Conservation (phyloP, 2,329 filamentous ascomycete genomes). For the Cordyceps sp. region DNA sequence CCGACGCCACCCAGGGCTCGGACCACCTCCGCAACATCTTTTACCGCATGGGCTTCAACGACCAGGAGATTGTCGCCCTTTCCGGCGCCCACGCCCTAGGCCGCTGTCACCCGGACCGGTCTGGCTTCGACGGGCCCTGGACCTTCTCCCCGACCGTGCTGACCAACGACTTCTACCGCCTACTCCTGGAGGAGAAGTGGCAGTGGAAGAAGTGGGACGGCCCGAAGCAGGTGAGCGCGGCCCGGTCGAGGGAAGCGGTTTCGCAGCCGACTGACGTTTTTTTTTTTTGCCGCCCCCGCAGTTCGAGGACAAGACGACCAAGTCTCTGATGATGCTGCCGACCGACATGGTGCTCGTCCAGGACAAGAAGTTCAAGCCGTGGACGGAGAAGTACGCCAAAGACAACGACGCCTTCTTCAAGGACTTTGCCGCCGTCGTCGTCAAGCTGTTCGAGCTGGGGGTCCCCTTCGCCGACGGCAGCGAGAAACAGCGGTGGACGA, state of each 20-base stretch:
- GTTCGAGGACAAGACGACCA: conserved; percentile 75
- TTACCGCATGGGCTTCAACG: conserved; percentile 92
- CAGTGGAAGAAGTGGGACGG: conserved; percentile 81
- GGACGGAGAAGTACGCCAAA: conserved; percentile 77
- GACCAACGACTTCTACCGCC: conserved; percentile 88
- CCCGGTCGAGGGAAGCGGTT: no score
- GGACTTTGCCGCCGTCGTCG: conserved; percentile 67
- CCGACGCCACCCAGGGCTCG: conserved; percentile 63
- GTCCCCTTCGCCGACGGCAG: conserved; percentile 63
- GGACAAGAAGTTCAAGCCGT: conserved; percentile 72
- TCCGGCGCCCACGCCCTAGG: conserved; percentile 74
- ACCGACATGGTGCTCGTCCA: conserved; percentile 75
- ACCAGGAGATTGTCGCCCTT: conserved; percentile 89
- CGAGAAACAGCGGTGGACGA: conserved; percentile 37
- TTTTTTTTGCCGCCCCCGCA: no score
- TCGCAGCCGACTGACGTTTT: no score
- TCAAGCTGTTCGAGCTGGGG: conserved; percentile 82
- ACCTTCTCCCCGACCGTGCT: conserved; percentile 80
- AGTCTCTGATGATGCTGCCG: conserved; percentile 93
- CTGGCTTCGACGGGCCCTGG: conserved; percentile 80
- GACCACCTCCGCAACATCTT: conserved; percentile 86
- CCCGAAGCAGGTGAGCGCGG: conserved; percentile 59
- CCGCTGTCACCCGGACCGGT: conserved; percentile 78
- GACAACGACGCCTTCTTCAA: conserved; percentile 86
- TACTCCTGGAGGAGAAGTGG: conserved; percentile 89